Evolutionary conservation across 2,329 filamentous ascomycete genomes (phyloP).

Genomic region (Cadophora gregata): DNA sequence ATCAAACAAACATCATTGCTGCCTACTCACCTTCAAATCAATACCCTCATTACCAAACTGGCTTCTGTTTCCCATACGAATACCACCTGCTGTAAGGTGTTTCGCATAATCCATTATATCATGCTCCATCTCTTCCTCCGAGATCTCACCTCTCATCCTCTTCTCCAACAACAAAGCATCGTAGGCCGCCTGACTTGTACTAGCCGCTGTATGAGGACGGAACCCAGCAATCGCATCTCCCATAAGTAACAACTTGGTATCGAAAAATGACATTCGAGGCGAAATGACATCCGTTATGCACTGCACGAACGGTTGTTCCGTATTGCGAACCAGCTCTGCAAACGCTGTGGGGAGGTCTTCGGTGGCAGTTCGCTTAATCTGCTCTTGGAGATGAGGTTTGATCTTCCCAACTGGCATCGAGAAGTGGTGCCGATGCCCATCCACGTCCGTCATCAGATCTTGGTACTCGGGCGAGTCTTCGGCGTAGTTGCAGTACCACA

Average conservation of each 20-base stretch:
- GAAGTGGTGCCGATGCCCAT: slow-evolving; percentile 37
- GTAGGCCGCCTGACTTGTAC: slow-evolving; percentile 49
- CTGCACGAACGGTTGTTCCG: neutral
- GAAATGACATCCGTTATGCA: neutral
- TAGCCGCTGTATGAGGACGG: slow-evolving; percentile 51
- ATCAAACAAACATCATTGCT: neutral
- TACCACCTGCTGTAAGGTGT: slow-evolving; percentile 10
- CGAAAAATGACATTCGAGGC: neutral
- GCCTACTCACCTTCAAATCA: slow-evolving; percentile 18
- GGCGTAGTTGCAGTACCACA: slow-evolving; percentile 50
- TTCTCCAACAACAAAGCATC: slow-evolving; percentile 35
- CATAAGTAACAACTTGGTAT: slow-evolving; percentile 48
- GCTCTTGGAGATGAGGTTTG: slow-evolving; percentile 19
- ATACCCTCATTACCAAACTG: slow-evolving; percentile 17
- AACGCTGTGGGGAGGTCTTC: slow-evolving; percentile 28
- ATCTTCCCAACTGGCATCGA: slow-evolving; percentile 35
- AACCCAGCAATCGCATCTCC: slow-evolving; percentile 52
- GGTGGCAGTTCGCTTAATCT: slow-evolving; percentile 23
- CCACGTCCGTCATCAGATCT: slow-evolving; percentile 43
- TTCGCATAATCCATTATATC: slow-evolving; percentile 26
- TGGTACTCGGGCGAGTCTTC: slow-evolving; percentile 31
- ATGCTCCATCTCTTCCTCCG: slow-evolving; percentile 17
- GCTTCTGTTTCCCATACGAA: slow-evolving; percentile 21
- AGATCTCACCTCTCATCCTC: slow-evolving; percentile 26
- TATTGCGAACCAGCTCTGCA: neutral